These are phyloP conservation scores for Favolaschia claudopus DNA, from an alignment of 768 basidiomycete genomes.

Conservation along the genomic window DNA sequence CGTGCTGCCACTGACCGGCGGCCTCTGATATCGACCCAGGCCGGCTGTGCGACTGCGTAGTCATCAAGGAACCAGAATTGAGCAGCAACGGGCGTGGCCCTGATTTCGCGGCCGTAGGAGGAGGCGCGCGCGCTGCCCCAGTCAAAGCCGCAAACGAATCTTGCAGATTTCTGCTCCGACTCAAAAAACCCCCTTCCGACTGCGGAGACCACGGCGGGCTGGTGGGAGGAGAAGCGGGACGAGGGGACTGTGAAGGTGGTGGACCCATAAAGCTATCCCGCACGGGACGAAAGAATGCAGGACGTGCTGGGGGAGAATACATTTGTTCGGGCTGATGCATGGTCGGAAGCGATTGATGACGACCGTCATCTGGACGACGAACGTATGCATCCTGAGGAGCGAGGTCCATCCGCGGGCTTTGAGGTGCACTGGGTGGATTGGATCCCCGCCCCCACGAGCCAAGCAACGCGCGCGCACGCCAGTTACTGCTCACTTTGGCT, in stretches of 20 bases:
- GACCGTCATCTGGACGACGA: constrained; percentile 24
- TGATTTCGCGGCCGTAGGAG: constrained; percentile 50
- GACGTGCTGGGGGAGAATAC: constrained; percentile 65
- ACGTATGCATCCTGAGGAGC: constrained; percentile 4
- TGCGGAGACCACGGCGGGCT: constrained; percentile 40
- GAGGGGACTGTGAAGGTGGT: constrained; percentile 38
- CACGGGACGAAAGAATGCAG: constrained; percentile 62
- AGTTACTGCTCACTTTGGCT: constrained; percentile 79
- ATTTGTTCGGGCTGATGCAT: constrained; percentile 41
- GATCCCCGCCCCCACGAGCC: constrained; percentile 47
- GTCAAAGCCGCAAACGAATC: constrained; percentile 55
- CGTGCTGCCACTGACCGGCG: constrained; percentile 57
- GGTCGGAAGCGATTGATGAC: constrained; percentile 50
- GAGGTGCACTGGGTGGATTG: constrained; percentile 10
- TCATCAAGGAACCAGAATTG: constrained; percentile 56
- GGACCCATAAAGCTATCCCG: constrained; percentile 60
- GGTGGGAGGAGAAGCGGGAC: constrained; percentile 35
- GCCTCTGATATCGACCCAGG: constrained; percentile 43
- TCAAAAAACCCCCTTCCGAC: constrained; percentile 42
- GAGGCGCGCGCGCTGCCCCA: constrained; percentile 35
- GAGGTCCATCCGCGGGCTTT: constrained; percentile 15
- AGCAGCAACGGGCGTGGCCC: constrained; percentile 75
- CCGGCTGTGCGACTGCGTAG: constrained; percentile 33
- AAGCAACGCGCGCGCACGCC: constrained; percentile 69
- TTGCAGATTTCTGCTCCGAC: constrained; percentile 47